Evolutionary conservation across 2,329 filamentous ascomycete species (phyloP), one percentile per base, ranked within the genome.

Genomic region (Hypoxylon sp.): DNA sequence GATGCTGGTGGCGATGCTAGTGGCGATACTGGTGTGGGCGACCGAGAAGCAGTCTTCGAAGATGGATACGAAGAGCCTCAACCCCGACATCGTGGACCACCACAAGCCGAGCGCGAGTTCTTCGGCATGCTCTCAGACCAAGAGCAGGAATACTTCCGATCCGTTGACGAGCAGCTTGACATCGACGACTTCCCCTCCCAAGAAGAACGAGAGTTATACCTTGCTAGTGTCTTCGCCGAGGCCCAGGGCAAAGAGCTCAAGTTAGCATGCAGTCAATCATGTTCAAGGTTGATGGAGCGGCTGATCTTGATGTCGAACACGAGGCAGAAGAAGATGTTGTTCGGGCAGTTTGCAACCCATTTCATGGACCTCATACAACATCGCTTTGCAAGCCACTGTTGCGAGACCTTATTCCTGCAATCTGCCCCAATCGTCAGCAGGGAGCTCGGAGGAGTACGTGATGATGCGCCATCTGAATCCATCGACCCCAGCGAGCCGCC

Each of bases 321-420:
- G 30, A 80, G 82, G 17, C 95, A 98, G 79, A 89, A 97, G 77
- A 97, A 97, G 82, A 85, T 85, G 49, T 80, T 99, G 19, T 98
- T 98, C 76, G 86, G 87, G 68, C 92, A 91, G 46, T 97, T 98
- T 76, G 89, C 84, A 19, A 89, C 91, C 32, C 92, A 98, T 78
- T 97, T 98, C 78, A 82, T 94, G 61, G 90, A 94, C 71, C 85
- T 99, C 26, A 89, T 97, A 53, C 94, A 96, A 76, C 95, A 99
- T 79, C 91, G 95, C 17, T 99, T 99, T 73, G 95, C 95, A 4
- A 97, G 94, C 64, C 95, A 99, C 81, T 98, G 94, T 79, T 97
- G 94, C 76, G 95, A 99, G 80, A 92, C 92, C 24, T 84, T 99
- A 30, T 98, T 99, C 77, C 82, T 94, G 50, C 88, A 91, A 68